Conservation (phyloP, 1,284 basidiomycete genomes). For the Puccinia polysora region DNA sequence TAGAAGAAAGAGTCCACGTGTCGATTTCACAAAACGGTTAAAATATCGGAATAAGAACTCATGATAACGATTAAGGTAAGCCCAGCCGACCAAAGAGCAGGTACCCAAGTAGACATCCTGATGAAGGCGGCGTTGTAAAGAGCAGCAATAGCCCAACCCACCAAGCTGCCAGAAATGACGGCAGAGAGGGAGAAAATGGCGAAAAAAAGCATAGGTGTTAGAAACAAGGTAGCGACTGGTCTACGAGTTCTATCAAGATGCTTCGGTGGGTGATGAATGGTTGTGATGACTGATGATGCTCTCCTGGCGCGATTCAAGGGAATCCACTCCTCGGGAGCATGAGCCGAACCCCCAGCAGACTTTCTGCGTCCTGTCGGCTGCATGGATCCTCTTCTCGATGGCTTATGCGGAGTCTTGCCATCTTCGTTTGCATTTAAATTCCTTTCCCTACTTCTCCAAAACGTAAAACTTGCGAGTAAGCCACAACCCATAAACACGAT, state of each 20-base stretch:
- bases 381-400: not conserved
- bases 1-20: too few relatives aligned
- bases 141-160: conserved; percentile 45
- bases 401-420: not conserved
- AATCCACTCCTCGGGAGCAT: conserved; percentile 7
- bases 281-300: conserved; percentile 22
- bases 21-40: conserved; percentile 20
- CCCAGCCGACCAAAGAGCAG: conserved; percentile 35
- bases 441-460: conserved; percentile 12
- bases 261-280: conserved; percentile 10
- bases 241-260: not conserved
- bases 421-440: not conserved
- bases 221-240: conserved; percentile 27
- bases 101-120: conserved; percentile 38
- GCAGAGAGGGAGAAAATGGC: conserved; percentile 30
- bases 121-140: conserved; percentile 46
- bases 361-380: not conserved
- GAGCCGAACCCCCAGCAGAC: not conserved
- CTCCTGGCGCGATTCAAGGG: not conserved
- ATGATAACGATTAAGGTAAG: conserved; percentile 36
- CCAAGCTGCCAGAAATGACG: conserved; percentile 44
- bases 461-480: conserved; percentile 15
- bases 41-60: conserved; percentile 35
- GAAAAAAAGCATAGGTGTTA: conserved; percentile 40
- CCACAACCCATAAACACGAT: conserved; percentile 23